Evolutionary conservation across 495 filamentous ascomycete species (phyloP), one percentile per base, ranked within the genome.

Genomic region (Tuber melanosporum): DNA sequence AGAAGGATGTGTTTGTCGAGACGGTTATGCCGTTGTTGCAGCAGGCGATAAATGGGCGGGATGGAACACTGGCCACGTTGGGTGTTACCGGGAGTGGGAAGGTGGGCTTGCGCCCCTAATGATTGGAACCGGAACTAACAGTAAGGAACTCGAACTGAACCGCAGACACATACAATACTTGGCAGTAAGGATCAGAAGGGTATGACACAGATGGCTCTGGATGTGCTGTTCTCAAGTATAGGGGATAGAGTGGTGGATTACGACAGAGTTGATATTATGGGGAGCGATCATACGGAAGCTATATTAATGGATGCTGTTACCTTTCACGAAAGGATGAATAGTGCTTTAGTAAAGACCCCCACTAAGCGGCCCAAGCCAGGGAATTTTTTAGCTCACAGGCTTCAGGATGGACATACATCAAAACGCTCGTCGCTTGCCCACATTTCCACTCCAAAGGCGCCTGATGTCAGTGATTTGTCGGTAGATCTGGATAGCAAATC

Each of bases 81-180:
- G 95, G 95, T 9, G 95, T 98, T 45, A 98, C 95, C 10, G 96
- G 95, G 26, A 96, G 93, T 77, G 95, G 95, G 82, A 99, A 99
- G 90, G 95, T 97, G 79, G 47, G 87, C 85, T 75, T 43, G 71
- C 70, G 9, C 32, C 7, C 36, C 43, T 39, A n/a, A 47, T 32
- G 41, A 49, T 39, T 19, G 70, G 70, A 62, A 45, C 71, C 74
- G 47, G 49, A 57, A 47, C 44, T 74, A 72, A 76, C n/a, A 20
- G 47, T 26, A 19, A 62, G 36, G 47, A 20, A 20, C n/a, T 43
- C 32, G 12, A 17, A 19, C 57, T 36, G n/a, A 36, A 66, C 26
- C n/a, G 42, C 80, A 98, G 95, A 94, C 92, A 79, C 94, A 99
- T 83, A 99, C 95, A n/a, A 97, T 98, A 80, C 89, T 99, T 17